These are phyloP conservation scores for Wakefieldia striispora DNA, from an alignment of 768 basidiomycete species.

Conservation along the genomic window DNA sequence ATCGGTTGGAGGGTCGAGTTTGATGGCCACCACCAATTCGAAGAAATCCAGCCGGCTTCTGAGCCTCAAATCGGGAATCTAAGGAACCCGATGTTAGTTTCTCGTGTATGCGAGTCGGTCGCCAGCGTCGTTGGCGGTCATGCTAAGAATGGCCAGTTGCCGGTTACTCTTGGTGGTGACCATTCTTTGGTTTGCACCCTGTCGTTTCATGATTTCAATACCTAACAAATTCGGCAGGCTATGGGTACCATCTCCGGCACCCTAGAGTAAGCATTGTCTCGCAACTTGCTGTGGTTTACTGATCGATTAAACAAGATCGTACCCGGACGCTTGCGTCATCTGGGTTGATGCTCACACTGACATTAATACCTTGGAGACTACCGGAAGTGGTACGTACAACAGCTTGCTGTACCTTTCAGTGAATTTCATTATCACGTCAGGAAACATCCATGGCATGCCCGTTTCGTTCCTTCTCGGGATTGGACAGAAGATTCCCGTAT, in stretches of 20 bases:
- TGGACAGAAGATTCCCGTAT: conserved; percentile 39
- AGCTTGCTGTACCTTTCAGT: neutral
- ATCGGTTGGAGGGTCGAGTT: conserved; percentile 91
- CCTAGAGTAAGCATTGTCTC: conserved; percentile 49
- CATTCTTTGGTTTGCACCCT: conserved; percentile 74
- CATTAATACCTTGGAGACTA: conserved; percentile 87
- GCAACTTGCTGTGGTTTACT: neutral
- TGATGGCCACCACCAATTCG: conserved; percentile 88
- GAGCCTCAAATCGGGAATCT: conserved; percentile 79
- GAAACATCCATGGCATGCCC: conserved; percentile 98
- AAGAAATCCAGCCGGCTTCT: conserved; percentile 55
- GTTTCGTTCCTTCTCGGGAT: conserved; percentile 83
- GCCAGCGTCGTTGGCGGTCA: conserved; percentile 74
- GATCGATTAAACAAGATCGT: conserved; percentile 41
- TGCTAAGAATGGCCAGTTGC: conserved; percentile 74
- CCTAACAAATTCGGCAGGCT: conserved; percentile 40
- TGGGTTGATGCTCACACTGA: conserved; percentile 99
- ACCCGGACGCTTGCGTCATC: conserved; percentile 82
- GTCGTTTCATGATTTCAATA: conserved; percentile 2
- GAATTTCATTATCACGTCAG: conserved; percentile 33
- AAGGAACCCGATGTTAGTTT: conserved; percentile 88
- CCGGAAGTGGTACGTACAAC: conserved; percentile 57
- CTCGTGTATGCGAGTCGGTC: conserved; percentile 76
- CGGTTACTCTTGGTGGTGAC: conserved; percentile 93
- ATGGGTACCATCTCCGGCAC: conserved; percentile 96